A percentile compares a stretch with the other conserved stretches of the same genome.
Conservation (phyloP, 2,329 filamentous ascomycete genomes). For the Phialophora verrucosa region DNA sequence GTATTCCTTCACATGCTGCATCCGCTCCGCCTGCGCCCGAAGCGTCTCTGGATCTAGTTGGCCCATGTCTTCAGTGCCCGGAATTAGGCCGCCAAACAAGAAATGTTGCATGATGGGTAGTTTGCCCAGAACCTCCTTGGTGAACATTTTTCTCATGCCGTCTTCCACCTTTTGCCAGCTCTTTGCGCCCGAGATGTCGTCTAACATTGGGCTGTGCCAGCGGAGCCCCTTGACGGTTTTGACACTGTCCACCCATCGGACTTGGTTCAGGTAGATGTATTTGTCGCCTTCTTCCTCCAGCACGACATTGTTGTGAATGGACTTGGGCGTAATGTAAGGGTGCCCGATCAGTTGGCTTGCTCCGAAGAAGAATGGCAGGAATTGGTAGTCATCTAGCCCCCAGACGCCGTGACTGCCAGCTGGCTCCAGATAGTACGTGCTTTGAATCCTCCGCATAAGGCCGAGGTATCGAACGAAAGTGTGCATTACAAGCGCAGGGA, state of each 20-base stretch:
- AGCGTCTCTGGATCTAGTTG: conserved; percentile 61
- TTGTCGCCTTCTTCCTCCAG: conserved; percentile 84
- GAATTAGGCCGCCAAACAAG: conserved; percentile 83
- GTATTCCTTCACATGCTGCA: conserved; percentile 73
- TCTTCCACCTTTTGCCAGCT: conserved; percentile 91
- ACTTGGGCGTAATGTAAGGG: conserved; percentile 75
- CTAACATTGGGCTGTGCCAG: conserved; percentile 98
- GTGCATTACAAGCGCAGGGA: conserved; percentile 73
- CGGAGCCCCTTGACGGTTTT: conserved; percentile 93
- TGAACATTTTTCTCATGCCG: conserved; percentile 97
- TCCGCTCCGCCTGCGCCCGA: conserved; percentile 53
- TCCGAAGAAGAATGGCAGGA: conserved; percentile 93
- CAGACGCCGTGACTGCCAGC: conserved; percentile 97
- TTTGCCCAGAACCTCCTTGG: conserved; percentile 89
- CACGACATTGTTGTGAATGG: conserved; percentile 84
- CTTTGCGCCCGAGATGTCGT: conserved; percentile 91
- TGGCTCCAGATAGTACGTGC: conserved; percentile 94
- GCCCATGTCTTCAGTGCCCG: conserved; percentile 79
- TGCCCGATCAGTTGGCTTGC: conserved; percentile 88
- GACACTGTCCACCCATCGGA: conserved; percentile 91
- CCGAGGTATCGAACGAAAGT: conserved; percentile 82
- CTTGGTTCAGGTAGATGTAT: conserved; percentile 90
- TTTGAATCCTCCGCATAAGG: conserved; percentile 86
- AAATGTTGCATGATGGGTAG: conserved; percentile 99
- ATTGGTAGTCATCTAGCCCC: conserved; percentile 97